Percentiles rank a stretch among this genome's conserved stretches.
These are phyloP conservation scores for Penicillium odoratum DNA, from an alignment of 495 filamentous ascomycete species.

Conservation along the genomic window DNA sequence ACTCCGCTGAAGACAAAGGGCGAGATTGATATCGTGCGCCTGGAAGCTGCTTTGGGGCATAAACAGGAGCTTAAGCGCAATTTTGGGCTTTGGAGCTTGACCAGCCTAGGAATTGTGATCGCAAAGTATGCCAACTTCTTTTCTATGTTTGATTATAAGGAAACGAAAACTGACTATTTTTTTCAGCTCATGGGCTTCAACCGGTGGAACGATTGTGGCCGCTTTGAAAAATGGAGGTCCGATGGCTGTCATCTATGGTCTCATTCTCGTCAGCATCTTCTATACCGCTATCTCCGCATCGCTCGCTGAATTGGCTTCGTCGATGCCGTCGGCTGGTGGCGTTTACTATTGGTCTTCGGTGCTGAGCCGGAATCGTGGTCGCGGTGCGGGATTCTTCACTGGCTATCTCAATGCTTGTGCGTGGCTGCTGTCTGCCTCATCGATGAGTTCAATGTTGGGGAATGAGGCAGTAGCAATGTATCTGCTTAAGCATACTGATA, in stretches of 20 bases:
- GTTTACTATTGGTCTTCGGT: constrained; percentile 83
- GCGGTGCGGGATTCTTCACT: constrained; percentile 65
- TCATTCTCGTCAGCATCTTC: constrained; percentile 42
- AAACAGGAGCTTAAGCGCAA: constrained; percentile 43
- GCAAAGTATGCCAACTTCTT: constrained; percentile 37
- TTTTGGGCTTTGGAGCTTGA: constrained; percentile 45
- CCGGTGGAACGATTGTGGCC: constrained; percentile 45
- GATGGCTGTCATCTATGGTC: constrained; percentile 45
- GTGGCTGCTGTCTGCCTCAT: constrained; percentile 67
- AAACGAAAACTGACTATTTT: not conserved
- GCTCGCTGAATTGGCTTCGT: constrained; percentile 67
- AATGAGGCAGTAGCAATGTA: constrained; percentile 71
- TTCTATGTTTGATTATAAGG: not conserved
- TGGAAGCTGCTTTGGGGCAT: constrained; percentile 46
- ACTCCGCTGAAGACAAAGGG: constrained; percentile 16
- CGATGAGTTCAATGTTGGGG: constrained; percentile 62
- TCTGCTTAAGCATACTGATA: constrained; percentile 58
- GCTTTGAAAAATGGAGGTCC: constrained; percentile 47
- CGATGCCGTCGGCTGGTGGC: constrained; percentile 76
- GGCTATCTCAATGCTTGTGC: constrained; percentile 75
- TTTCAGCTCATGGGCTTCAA: constrained; percentile 41
- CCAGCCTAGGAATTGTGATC: constrained; percentile 47
- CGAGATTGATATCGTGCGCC: constrained; percentile 38
- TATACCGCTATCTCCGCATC: constrained; percentile 47
- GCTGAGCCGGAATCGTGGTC: constrained; percentile 62